These are phyloP conservation scores for Ustilago bromivora DNA, from an alignment of 1,284 basidiomycete genomes.

Conservation along the genomic window DNA sequence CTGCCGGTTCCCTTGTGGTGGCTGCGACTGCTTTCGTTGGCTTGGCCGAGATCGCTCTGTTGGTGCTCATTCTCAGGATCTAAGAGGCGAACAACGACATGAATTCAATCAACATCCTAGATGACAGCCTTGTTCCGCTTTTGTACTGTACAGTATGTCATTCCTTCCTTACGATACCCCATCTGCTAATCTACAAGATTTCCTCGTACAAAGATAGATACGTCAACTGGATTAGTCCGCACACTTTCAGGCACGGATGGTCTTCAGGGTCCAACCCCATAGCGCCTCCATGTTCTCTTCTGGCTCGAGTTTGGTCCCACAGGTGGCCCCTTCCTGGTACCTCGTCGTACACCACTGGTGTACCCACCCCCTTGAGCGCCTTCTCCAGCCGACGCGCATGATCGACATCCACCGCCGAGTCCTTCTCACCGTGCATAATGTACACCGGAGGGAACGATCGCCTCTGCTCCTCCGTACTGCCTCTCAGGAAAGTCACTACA, in stretches of 20 bases:
- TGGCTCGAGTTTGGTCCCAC: constrained; percentile 51
- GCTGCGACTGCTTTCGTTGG: constrained; percentile 76
- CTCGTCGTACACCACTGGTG: constrained; percentile 44
- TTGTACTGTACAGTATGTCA: not conserved
- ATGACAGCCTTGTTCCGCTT: not conserved
- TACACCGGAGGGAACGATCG: constrained; percentile 41
- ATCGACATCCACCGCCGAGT: constrained; percentile 53
- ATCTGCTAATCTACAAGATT: not conserved
- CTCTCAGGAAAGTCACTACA: constrained; percentile 29
- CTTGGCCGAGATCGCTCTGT: constrained; percentile 76
- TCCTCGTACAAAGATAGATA: not conserved
- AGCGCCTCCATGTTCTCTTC: constrained; percentile 38
- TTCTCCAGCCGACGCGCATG: constrained; percentile 39
- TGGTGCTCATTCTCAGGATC: constrained; percentile 73
- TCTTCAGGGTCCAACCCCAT: constrained; percentile 35
- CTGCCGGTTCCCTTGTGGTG: constrained; percentile 80
- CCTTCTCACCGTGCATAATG: constrained; percentile 55
- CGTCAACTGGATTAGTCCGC: not conserved
- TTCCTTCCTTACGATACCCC: constrained; percentile 16
- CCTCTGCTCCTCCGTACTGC: constrained; percentile 28
- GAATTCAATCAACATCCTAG: not conserved
- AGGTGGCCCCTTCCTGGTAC: constrained; percentile 46
- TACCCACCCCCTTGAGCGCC: constrained; percentile 32
- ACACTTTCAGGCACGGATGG: constrained; percentile 20
- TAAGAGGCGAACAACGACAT: not conserved